Evolutionary conservation across 306 rosid genomes (phyloP).

Genomic region (Prunus fruticosa): DNA sequence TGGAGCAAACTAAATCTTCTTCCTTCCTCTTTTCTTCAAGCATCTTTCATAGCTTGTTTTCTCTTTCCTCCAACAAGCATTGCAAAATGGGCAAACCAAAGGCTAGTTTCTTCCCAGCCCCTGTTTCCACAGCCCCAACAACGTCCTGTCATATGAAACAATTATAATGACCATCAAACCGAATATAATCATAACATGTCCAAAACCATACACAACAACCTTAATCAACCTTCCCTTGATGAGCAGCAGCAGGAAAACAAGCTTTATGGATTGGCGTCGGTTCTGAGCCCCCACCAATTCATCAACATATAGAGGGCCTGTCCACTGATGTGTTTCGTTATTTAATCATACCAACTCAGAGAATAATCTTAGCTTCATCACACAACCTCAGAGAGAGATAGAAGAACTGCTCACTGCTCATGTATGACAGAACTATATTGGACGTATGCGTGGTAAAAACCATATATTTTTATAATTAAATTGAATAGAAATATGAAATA

Average conservation of each 20-base stretch:
- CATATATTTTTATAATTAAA: too few relatives aligned
- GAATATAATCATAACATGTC: not conserved
- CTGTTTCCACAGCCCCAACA: constrained; percentile 97
- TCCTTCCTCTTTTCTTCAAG: constrained; percentile 46
- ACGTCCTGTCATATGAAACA: constrained; percentile 66
- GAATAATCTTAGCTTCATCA: too few relatives aligned
- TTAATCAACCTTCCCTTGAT: constrained; percentile 85
- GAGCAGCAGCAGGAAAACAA: constrained; percentile 96
- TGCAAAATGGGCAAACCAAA: constrained; percentile 98
- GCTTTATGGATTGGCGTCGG: constrained; percentile 91
- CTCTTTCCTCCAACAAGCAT: constrained; percentile 83
- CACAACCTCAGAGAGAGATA: too few relatives aligned
- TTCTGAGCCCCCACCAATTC: constrained; percentile 16
- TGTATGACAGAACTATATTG: too few relatives aligned
- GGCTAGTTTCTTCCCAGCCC: constrained; percentile 94
- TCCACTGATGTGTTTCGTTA: too few relatives aligned
- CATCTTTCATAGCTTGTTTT: constrained; percentile 45
- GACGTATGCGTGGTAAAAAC: too few relatives aligned
- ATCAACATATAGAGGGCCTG: too few relatives aligned
- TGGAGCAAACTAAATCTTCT: constrained; percentile 41
- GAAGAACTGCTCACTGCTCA: too few relatives aligned
- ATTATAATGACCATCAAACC: constrained; percentile 21
- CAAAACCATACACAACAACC: constrained; percentile 22
- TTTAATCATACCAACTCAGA: too few relatives aligned
- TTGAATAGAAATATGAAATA: too few relatives aligned